Conservation (phyloP, 805 yeast species). For the Naumovozyma baii region DNA sequence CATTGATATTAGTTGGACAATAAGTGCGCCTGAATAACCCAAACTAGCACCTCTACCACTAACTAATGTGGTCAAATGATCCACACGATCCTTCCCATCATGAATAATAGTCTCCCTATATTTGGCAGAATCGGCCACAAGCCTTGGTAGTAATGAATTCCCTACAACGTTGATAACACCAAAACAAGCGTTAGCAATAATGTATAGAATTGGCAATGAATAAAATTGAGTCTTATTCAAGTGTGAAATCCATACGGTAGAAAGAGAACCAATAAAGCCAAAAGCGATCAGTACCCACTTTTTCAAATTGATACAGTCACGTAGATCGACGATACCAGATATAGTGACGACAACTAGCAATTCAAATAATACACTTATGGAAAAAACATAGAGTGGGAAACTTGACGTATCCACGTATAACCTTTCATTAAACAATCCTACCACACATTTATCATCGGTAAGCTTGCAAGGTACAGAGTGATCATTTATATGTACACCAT, state of each 20-base stretch:
- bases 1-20: slow-evolving; percentile 57
- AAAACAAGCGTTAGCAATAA: slow-evolving; percentile 56
- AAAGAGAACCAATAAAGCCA: slow-evolving; percentile 49
- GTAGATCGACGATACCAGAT: slow-evolving; percentile 63
- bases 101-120: slow-evolving; percentile 2
- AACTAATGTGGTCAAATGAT: slow-evolving; percentile 39
- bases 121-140: slow-evolving; percentile 38
- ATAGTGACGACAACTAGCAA: slow-evolving; percentile 60
- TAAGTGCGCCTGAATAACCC: slow-evolving; percentile 60
- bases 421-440: slow-evolving; percentile 33
- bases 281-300: slow-evolving; percentile 46
- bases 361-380: slow-evolving; percentile 62
- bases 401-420: slow-evolving; percentile 61
- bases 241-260: slow-evolving; percentile 40
- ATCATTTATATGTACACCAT: slow-evolving; percentile 56
- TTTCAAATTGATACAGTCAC: slow-evolving; percentile 36
- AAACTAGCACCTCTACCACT: slow-evolving; percentile 64
- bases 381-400: slow-evolving; percentile 64
- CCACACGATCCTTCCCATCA: slow-evolving; percentile 10
- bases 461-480: slow-evolving; percentile 44
- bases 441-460: slow-evolving; percentile 36
- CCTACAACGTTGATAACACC: slow-evolving; percentile 78
- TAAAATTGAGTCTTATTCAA: slow-evolving; percentile 25
- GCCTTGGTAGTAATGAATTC: slow-evolving; percentile 57
- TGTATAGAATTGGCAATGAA: slow-evolving; percentile 39